These are phyloP conservation scores for Cercospora canescens DNA, from an alignment of 2,329 filamentous ascomycete genomes.

Conservation along the genomic window DNA sequence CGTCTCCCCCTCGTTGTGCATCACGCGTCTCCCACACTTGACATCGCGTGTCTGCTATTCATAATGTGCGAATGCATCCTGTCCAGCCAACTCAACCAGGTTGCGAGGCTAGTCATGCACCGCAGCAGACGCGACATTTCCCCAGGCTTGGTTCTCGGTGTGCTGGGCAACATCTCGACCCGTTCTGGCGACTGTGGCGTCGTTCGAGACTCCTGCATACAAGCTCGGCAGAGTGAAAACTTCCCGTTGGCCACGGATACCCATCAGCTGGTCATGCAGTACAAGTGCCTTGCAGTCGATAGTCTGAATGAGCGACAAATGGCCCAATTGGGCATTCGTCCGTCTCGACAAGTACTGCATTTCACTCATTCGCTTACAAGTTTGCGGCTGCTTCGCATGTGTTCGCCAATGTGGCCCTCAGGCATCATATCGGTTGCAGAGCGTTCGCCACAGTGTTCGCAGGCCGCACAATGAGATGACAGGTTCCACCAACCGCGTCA, in stretches of 20 bases:
- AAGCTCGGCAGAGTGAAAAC: background rate
- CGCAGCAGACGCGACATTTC: background rate
- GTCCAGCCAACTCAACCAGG: background rate
- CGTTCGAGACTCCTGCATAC: slow-evolving; percentile 1
- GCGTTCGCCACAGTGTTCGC: background rate
- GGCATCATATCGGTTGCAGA: background rate
- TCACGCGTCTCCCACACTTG: slow-evolving; percentile 6
- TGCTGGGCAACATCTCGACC: background rate
- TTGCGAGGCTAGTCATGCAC: background rate
- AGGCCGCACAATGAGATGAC: background rate
- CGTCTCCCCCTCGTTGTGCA: background rate
- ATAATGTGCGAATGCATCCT: background rate
- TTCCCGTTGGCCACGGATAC: background rate
- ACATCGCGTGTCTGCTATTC: background rate
- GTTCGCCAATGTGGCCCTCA: background rate
- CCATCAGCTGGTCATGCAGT: background rate
- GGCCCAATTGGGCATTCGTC: background rate
- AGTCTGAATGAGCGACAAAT: background rate
- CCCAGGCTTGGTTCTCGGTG: background rate
- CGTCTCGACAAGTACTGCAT: background rate
- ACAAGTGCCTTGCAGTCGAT: background rate
- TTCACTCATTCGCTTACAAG: background rate
- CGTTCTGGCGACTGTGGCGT: background rate
- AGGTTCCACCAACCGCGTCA: background rate
- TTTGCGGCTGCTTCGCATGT: background rate